Conservation (phyloP, 2,329 filamentous ascomycete genomes). For the Ophiobolus disseminans region DNA sequence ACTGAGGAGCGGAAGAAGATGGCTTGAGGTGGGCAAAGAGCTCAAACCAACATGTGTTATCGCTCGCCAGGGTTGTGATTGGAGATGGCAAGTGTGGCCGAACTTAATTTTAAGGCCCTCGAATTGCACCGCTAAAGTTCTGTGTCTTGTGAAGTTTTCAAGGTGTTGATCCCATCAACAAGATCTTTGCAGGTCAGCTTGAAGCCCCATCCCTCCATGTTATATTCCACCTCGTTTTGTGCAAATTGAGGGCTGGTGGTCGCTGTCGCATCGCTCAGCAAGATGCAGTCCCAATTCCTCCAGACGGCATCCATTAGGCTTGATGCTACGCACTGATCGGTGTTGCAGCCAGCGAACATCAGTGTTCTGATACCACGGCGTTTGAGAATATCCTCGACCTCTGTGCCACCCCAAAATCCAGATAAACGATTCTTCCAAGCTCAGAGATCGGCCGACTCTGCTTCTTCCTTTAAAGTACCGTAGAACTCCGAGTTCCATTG, state of each 20-base stretch:
- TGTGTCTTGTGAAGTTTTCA: no score
- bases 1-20: no score
- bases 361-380: conserved; percentile 3
- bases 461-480: background rate
- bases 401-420: conserved; percentile 6
- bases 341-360: conserved; percentile 10
- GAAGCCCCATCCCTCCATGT: conserved; percentile 6
- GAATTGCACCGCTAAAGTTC: no score
- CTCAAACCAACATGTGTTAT: no score
- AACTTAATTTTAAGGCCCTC: no score
- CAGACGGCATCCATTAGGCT: conserved; percentile 7
- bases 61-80: no score
- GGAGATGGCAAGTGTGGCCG: no score
- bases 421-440: conserved; percentile 12
- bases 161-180: no score
- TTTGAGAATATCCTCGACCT: conserved; percentile 2
- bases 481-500: conserved; percentile 11
- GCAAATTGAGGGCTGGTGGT: conserved; percentile 9
- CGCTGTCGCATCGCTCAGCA: conserved; percentile 5
- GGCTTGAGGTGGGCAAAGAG: no score
- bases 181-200: conserved; percentile 2
- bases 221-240: conserved; percentile 6
- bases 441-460: background rate
- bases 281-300: conserved; percentile 6
- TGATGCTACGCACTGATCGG: conserved; percentile 10